Percentiles rank a stretch among this genome's conserved stretches.
Conservation (phyloP, 495 filamentous ascomycete genomes). For the Lasiosphaeria ovina region DNA sequence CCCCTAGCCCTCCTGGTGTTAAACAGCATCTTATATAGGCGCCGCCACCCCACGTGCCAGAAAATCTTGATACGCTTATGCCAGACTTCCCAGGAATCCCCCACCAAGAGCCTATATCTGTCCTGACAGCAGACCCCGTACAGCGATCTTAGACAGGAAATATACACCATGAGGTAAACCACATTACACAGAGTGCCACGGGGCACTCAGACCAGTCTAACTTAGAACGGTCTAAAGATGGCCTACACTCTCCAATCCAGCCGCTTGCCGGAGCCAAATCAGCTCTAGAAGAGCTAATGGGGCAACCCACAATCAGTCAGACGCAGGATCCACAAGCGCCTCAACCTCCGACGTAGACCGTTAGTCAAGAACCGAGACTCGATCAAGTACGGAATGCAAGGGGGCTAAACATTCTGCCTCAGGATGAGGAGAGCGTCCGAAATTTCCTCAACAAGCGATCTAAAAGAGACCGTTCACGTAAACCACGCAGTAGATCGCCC, state of each 20-base stretch:
- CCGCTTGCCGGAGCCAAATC: neutral
- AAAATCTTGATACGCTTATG: slow-evolving; percentile 1
- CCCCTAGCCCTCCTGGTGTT: slow-evolving; percentile 2
- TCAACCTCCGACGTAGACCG: slow-evolving; percentile 3
- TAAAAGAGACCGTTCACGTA: slow-evolving; percentile 4
- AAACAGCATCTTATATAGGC: neutral
- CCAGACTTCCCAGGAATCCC: neutral
- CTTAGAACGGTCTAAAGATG: slow-evolving; percentile 7
- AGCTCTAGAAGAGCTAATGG: slow-evolving; percentile 8
- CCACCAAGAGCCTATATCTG: slow-evolving; percentile 6
- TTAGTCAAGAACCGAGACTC: slow-evolving; percentile 5
- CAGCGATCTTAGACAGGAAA: slow-evolving; percentile 5
- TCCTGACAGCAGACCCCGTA: slow-evolving; percentile 2
- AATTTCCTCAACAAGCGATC: slow-evolving; percentile 3
- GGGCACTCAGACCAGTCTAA: slow-evolving; percentile 5
- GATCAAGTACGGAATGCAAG: slow-evolving; percentile 3
- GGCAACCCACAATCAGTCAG: slow-evolving; percentile 7
- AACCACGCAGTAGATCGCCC: slow-evolving; percentile 4
- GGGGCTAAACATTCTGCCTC: slow-evolving; percentile 7
- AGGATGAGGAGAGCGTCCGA: slow-evolving; percentile 3
- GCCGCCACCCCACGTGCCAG: slow-evolving; percentile 4
- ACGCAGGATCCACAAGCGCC: slow-evolving; percentile 4
- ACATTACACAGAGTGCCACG: slow-evolving; percentile 4
- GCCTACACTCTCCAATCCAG: slow-evolving; percentile 4
- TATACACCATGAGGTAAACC: slow-evolving; percentile 5